These are phyloP conservation scores for Laetiporus sulphureus DNA, from an alignment of 1,284 basidiomycete species.

Conservation along the genomic window DNA sequence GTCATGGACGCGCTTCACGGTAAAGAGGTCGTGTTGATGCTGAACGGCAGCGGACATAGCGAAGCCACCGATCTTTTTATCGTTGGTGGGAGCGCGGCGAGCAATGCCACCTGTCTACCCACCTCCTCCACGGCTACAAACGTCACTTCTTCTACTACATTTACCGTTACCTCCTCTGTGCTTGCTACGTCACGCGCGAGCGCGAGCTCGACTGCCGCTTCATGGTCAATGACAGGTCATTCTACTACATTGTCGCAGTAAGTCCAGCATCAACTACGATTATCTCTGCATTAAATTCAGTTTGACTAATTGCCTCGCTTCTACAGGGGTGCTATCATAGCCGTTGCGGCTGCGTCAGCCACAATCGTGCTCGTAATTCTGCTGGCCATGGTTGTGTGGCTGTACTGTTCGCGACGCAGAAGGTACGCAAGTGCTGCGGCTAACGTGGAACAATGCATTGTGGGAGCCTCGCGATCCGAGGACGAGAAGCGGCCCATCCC, in stretches of 20 bases:
- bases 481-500: conserved; percentile 11
- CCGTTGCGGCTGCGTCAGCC: conserved; percentile 35
- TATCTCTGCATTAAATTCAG: too few relatives aligned
- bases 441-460: neutral
- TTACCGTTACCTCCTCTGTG: too few relatives aligned
- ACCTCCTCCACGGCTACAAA: conserved; percentile 4
- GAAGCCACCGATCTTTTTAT: conserved; percentile 22
- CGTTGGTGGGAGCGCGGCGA: conserved; percentile 23
- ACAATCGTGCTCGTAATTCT: conserved; percentile 31
- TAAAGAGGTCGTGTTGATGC: conserved; percentile 35
- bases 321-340: conserved; percentile 16
- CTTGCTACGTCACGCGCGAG: neutral
- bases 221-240: conserved; percentile 4
- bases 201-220: neutral
- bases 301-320: too few relatives aligned
- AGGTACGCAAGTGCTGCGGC: neutral
- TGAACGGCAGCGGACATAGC: conserved; percentile 22
- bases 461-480: neutral
- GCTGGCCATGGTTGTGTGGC: conserved; percentile 35
- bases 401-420: conserved; percentile 35
- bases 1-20: conserved; percentile 34
- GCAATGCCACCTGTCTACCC: conserved; percentile 24
- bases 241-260: conserved; percentile 17
- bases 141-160: too few relatives aligned
- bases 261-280: too few relatives aligned